Evolutionary conservation across 176 grass and related monocot genomes (phyloP).

Genomic region (Thinopyrum elongatum): DNA sequence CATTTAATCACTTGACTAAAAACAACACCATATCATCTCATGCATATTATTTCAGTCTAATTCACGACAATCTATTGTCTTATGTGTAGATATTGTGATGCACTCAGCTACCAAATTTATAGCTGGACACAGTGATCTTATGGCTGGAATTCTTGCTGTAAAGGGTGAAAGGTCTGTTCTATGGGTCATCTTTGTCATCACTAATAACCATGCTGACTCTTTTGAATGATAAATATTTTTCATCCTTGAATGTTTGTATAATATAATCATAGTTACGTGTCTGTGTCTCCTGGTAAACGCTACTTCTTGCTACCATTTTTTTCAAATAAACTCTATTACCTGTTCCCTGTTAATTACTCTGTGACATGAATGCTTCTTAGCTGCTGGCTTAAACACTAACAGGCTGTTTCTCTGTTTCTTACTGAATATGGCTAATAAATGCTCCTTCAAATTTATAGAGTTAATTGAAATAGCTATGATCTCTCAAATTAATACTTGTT

Average conservation of each 20-base stretch:
- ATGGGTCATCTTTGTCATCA: not conserved
- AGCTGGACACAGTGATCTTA: conserved; percentile 96
- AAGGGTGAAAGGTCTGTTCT: conserved; percentile 82
- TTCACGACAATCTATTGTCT: not conserved
- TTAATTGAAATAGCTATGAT: not conserved
- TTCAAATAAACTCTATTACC: not conserved
- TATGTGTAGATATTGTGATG: conserved; percentile 90
- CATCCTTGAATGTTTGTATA: not conserved
- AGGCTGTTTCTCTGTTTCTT: not conserved
- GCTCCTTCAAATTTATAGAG: not conserved
- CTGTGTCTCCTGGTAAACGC: not conserved
- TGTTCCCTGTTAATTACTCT: not conserved
- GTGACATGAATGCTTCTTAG: not conserved
- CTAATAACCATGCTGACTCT: not conserved
- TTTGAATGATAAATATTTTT: conserved; percentile 2
- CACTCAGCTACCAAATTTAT: conserved; percentile 99
- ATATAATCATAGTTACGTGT: not conserved
- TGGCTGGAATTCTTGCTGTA: conserved; percentile 96
- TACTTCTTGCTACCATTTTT: not conserved
- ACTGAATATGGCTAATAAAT: not conserved
- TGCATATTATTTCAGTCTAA: not conserved
- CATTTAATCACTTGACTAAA: conserved; percentile 12
- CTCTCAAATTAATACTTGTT: conserved; percentile 4
- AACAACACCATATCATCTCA: not conserved
- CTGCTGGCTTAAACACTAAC: not conserved